Percentiles rank a stretch among this genome's conserved stretches.
Evolutionary conservation across 345 rosid genomes (phyloP).

Genomic region (Carallia pectinifolia): DNA sequence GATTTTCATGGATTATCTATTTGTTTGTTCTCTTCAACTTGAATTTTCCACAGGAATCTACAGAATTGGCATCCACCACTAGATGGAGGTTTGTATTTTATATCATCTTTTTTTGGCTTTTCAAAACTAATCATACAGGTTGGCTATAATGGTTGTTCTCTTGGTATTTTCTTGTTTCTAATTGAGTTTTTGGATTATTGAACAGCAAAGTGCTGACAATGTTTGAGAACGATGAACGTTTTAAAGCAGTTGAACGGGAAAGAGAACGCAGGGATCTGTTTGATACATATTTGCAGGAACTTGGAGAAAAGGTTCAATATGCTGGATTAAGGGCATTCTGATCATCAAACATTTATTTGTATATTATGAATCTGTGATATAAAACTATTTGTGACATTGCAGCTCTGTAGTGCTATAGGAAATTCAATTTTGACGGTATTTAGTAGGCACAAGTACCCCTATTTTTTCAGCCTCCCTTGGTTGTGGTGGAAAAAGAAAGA

Average conservation of each 20-base stretch:
- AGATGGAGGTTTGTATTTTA: conserved; percentile 82
- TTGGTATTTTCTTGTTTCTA: conserved; percentile 21
- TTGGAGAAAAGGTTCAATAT: conserved; percentile 60
- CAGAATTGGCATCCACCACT: conserved; percentile 64
- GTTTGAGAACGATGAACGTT: conserved; percentile 84
- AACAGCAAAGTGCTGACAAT: conserved; percentile 74
- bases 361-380: neutral
- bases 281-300: conserved; percentile 68
- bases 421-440: too few species aligned
- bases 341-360: neutral
- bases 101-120: neutral
- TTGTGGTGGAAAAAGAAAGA: too few species aligned
- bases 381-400: neutral
- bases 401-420: too few species aligned
- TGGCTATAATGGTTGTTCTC: conserved; percentile 1
- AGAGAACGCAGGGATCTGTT: conserved; percentile 83
- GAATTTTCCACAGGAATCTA: conserved; percentile 54
- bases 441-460: too few species aligned
- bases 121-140: neutral
- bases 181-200: conserved; percentile 18
- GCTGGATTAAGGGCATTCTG: conserved; percentile 3
- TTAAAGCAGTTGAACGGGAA: conserved; percentile 83
- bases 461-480: too few species aligned
- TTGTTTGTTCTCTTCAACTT: conserved; percentile 8
- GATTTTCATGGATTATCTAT: neutral